Conservation (phyloP, 352 stramenopile species). For the Pythium scleroteichum region DNA sequence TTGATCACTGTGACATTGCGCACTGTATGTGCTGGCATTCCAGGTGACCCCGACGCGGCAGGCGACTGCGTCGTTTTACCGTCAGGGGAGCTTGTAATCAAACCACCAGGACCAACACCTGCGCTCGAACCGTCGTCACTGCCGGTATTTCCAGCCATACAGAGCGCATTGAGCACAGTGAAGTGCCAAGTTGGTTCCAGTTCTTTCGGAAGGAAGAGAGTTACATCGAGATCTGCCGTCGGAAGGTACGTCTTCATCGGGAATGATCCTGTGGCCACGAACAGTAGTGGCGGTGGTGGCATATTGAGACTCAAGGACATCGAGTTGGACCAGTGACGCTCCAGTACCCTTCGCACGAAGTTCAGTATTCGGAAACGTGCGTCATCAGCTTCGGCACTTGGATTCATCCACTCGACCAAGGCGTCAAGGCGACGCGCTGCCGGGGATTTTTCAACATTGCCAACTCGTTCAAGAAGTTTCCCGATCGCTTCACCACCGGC, state of each 20-base stretch:
- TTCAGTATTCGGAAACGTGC: conserved; percentile 62
- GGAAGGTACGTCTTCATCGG: conserved; percentile 91
- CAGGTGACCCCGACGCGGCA: not conserved
- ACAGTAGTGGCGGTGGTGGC: conserved; percentile 45
- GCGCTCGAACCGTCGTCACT: conserved; percentile 19
- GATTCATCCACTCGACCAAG: conserved; percentile 68
- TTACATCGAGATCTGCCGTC: conserved; percentile 85
- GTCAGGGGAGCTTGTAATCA: conserved; percentile 31
- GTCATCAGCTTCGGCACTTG: conserved; percentile 60
- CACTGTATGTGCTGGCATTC: conserved; percentile 44
- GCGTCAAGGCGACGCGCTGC: conserved; percentile 35
- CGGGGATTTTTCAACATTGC: conserved; percentile 5
- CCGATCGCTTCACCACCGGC: not conserved
- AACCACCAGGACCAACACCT: not conserved
- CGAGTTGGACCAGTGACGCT: conserved; percentile 34
- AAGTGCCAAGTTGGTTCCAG: conserved; percentile 88
- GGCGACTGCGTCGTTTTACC: conserved; percentile 3
- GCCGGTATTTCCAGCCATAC: conserved; percentile 51
- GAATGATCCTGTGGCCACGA: conserved; percentile 82
- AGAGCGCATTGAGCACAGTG: conserved; percentile 81
- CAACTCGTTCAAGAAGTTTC: conserved; percentile 7
- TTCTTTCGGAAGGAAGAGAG: conserved; percentile 73
- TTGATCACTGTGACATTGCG: conserved; percentile 92
- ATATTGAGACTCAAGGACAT: conserved; percentile 26
- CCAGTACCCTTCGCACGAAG: conserved; percentile 67